Evolutionary conservation across 2,329 filamentous ascomycete genomes (phyloP), one percentile per base, ranked within the genome.

Genomic region (Byssochlamys sp.): DNA sequence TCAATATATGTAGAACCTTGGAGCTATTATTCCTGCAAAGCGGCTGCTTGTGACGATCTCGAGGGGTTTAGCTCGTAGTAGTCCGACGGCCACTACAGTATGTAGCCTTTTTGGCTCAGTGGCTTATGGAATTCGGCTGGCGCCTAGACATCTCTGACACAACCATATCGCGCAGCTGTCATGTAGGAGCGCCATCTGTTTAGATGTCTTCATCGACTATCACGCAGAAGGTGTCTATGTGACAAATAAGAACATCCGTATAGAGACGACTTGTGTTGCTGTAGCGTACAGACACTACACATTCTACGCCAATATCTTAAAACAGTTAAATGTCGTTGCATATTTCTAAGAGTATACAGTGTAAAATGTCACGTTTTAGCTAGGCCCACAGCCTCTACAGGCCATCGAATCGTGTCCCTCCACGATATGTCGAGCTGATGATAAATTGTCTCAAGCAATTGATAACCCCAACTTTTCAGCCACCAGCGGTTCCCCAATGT

Each of bases 401-500:
- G 65, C 65, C 65, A 67, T 50, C 59, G 58, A 31, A 67, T 55
- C 39, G 62, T 39, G 12, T 61, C 62, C 29, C 59, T 59, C 65
- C 65, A 66, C 26, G 57, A 59, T 11, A 50, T 45, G 28, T 63
- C 62, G 12, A 67, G 35, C 3, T 58, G 58, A 39, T 57, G 55
- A 54, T 65, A 62, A 25, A 87, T 78, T n/a, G 85, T 84, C 67
- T 84, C 80, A 27, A 88, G 83, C 65, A 88, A 84, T 59, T 84
- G 80, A n/a, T 82, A 80, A 24, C 84, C 80, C 61, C 87, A 84
- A 28, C 85, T 84, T 52, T 83, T 77, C 3, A 87, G 71, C 85
- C 86, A 89, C 86, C 86, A 89, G 25, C 84, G 75, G 19, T 76
- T 70, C 62, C 86, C 82, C 60, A 85, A 76, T 33, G 78, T 78